Conservation (phyloP, 2,329 filamentous ascomycete species). For the Phoma sp. region DNA sequence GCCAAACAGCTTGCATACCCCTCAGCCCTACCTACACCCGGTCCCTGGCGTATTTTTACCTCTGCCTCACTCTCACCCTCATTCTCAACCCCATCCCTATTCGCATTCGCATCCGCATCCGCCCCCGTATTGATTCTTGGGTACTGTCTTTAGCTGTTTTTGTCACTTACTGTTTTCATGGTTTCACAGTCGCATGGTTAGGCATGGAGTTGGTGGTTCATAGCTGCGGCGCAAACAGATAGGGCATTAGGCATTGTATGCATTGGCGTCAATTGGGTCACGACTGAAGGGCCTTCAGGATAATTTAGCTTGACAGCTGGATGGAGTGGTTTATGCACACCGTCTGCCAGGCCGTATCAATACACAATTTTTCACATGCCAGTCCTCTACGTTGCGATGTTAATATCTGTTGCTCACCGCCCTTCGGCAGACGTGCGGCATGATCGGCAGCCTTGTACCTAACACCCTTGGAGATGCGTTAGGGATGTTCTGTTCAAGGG, state of each 20-base stretch:
- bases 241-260: slow-evolving; percentile 9
- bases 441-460: background rate
- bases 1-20: slow-evolving; percentile 23
- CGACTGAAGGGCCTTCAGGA: background rate
- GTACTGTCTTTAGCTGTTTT: background rate
- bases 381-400: background rate
- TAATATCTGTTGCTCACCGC: background rate
- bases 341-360: slow-evolving; percentile 7
- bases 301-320: background rate
- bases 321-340: background rate
- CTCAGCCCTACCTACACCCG: slow-evolving; percentile 20
- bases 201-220: slow-evolving; percentile 14
- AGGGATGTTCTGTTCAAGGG: too few relatives aligned
- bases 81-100: slow-evolving; percentile 1
- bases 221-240: slow-evolving; percentile 13
- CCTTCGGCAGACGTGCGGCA: background rate
- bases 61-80: background rate
- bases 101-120: slow-evolving; percentile 6
- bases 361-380: background rate
- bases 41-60: slow-evolving; percentile 13
- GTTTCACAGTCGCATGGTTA: slow-evolving; percentile 1
- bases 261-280: slow-evolving; percentile 1
- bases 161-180: background rate
- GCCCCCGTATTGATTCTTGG: background rate
- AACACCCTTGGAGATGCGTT: background rate